Percentiles rank a stretch among this genome's conserved stretches.
phyloP scores from a whole-genome alignment of 192 early-diverging fungal species.

The Allomyces macrogynus region DNA sequence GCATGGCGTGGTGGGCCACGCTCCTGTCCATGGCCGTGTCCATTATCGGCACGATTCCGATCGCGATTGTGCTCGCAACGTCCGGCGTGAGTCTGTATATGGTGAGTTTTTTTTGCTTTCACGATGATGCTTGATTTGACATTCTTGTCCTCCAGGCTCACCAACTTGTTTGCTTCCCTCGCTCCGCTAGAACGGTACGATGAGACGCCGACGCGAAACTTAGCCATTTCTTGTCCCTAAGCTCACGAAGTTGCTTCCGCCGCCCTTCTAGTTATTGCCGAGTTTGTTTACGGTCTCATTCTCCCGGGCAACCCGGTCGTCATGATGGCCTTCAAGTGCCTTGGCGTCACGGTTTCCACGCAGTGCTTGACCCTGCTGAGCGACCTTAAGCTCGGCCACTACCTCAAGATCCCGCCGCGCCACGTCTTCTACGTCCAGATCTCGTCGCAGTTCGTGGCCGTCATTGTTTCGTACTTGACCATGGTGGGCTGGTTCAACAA shows the following conservation, averaged over 20 bases:
- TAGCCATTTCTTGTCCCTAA: too few species aligned
- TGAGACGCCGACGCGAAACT: too few species aligned
- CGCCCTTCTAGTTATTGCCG: conserved; percentile 34
- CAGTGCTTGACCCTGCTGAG: conserved; percentile 51
- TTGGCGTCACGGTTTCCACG: conserved; percentile 52
- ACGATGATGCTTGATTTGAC: too few species aligned
- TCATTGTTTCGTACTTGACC: neutral
- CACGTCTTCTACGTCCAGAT: conserved; percentile 41
- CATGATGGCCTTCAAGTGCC: conserved; percentile 71
- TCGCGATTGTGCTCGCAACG: conserved; percentile 62
- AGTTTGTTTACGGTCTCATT: conserved; percentile 65
- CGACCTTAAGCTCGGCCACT: conserved; percentile 63
- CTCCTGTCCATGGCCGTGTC: conserved; percentile 35
- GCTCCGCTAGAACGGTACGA: too few species aligned
- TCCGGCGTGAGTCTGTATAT: conserved; percentile 16
- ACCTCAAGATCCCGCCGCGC: conserved; percentile 46
- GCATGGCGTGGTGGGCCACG: conserved; percentile 63
- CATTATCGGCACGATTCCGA: conserved; percentile 49
- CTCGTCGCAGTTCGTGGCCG: neutral
- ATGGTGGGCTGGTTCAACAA: neutral
- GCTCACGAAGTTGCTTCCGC: conserved; percentile 4
- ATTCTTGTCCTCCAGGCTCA: too few species aligned
- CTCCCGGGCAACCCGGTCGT: conserved; percentile 60
- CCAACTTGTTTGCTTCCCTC: too few species aligned
- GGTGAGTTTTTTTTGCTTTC: too few species aligned